Evolutionary conservation across 31 red algal species (phyloP).

Genomic region (Asparagopsis taxiformis): DNA sequence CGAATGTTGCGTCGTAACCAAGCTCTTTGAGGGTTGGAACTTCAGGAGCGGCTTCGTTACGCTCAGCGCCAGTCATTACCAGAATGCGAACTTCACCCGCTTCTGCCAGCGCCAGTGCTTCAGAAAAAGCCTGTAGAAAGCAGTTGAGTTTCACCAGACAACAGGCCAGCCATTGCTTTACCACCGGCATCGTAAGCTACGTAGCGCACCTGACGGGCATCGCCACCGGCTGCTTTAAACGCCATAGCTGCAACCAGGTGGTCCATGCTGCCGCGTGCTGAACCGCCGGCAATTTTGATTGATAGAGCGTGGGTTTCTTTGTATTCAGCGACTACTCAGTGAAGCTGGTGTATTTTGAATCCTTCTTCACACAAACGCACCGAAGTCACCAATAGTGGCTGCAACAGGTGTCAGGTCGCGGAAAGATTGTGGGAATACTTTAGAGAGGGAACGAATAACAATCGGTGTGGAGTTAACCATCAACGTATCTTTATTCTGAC

Average conservation of each 20-base stretch:
- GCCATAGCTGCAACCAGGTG: background rate
- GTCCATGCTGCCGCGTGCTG: background rate
- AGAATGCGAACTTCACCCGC: constrained; percentile 3
- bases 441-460: too few relatives aligned
- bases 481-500: too few relatives aligned
- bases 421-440: too few relatives aligned
- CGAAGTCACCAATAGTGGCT: too few relatives aligned
- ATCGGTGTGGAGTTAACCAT: too few relatives aligned
- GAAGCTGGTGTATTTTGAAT: too few relatives aligned
- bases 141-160: background rate
- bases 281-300: background rate
- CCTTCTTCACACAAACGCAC: too few relatives aligned
- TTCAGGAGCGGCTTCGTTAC: background rate
- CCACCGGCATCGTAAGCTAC: background rate
- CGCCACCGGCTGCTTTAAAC: background rate
- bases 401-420: too few relatives aligned
- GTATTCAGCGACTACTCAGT: too few relatives aligned
- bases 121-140: background rate
- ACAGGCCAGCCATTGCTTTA: background rate
- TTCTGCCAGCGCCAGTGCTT: background rate
- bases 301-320: too few relatives aligned
- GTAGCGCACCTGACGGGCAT: background rate
- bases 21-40: constrained; percentile 4
- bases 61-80: background rate
- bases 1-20: background rate